Evolutionary conservation across 2,329 filamentous ascomycete genomes (phyloP).

Genomic region (Graphilbum fragrans): DNA sequence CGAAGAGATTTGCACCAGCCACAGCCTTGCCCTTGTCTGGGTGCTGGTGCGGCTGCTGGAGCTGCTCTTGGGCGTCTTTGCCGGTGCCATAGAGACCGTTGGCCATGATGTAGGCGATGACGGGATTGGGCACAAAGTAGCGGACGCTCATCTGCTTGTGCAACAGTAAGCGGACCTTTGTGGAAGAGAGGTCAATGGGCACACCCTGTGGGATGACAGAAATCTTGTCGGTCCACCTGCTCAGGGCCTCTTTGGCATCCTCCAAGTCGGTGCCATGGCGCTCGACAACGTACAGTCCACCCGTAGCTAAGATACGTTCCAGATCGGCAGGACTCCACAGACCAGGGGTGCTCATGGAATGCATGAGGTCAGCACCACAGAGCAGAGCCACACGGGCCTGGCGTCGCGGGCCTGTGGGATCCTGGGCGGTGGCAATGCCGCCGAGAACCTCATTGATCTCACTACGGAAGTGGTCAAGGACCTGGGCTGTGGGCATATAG

Average conservation of each 20-base stretch:
- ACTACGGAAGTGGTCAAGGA: conserved; percentile 81
- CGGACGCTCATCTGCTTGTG: conserved; percentile 72
- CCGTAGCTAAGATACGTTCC: conserved; percentile 75
- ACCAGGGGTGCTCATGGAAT: conserved; percentile 63
- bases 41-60: background rate
- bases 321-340: conserved; percentile 80
- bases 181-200: conserved; percentile 70
- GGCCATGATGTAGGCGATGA: conserved; percentile 4
- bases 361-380: conserved; percentile 62
- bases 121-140: conserved; percentile 33
- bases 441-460: conserved; percentile 74
- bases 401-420: conserved; percentile 29
- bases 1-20: background rate
- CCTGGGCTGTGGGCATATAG: conserved; percentile 80
- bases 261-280: conserved; percentile 75
- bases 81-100: conserved; percentile 3
- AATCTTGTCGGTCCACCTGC: conserved; percentile 75
- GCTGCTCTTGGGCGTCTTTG: background rate
- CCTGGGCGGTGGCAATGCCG: conserved; percentile 58
- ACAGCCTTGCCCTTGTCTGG: background rate
- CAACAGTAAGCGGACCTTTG: conserved; percentile 70
- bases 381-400: conserved; percentile 67
- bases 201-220: conserved; percentile 83
- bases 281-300: conserved; percentile 78
- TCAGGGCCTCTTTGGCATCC: conserved; percentile 69